phyloP scores from a whole-genome alignment of 495 filamentous ascomycete species.

The Rostrohypoxylon terebratum region DNA sequence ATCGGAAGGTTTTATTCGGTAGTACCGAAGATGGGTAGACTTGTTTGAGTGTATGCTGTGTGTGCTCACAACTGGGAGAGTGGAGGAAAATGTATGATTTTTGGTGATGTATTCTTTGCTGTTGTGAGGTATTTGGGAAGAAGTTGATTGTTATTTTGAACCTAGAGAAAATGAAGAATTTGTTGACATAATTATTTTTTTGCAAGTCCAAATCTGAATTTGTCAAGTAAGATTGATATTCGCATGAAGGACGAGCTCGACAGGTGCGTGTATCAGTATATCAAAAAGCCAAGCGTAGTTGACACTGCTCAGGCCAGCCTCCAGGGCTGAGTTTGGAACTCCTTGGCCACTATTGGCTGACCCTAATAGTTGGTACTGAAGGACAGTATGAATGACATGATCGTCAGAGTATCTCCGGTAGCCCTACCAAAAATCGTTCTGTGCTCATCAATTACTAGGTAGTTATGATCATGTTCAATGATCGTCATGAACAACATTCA shows the following conservation, averaged over 20 bases:
- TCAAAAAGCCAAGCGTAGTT: too few relatives aligned
- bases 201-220: background rate
- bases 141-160: background rate
- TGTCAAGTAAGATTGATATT: too few relatives aligned
- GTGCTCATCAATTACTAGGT: background rate
- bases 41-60: background rate
- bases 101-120: background rate
- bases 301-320: too few relatives aligned
- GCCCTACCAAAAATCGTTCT: background rate
- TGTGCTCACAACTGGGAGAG: background rate
- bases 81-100: background rate
- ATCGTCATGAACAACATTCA: background rate
- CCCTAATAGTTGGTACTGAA: too few relatives aligned
- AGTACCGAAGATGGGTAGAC: background rate
- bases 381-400: too few relatives aligned
- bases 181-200: background rate
- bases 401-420: background rate
- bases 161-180: too few relatives aligned
- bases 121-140: background rate
- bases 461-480: background rate
- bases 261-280: too few relatives aligned
- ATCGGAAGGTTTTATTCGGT: background rate
- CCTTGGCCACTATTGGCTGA: too few relatives aligned
- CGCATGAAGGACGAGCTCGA: too few relatives aligned
- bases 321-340: too few relatives aligned